Base-by-base conservation (phyloP, 345 rosid species). In the Murraya koenigii region DNA sequence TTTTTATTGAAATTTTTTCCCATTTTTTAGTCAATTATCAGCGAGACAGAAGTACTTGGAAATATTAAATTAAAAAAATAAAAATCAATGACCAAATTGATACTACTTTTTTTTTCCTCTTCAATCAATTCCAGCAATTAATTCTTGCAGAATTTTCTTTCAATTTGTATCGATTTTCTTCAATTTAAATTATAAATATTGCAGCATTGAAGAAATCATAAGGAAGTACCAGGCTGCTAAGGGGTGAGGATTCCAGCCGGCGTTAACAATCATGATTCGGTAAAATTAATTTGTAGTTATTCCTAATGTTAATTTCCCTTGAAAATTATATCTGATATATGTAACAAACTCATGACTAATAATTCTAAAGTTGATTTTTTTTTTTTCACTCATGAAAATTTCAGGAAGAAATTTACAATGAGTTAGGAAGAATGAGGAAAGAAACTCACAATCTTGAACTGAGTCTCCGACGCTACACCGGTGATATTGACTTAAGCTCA, bases 161-260 rank as follows among this genome's bases (percentile, higher is more conserved):
- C 49, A 44, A 4, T 13, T 44, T 44, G 49, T 3, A 44, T 44
- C 11, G 49, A 44, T 44, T 44, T 44, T 44, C 49, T 44, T 44
- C 49, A 44, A 44, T 44, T 44, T 52, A 15, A 52, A 15, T 17
- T 52, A 6, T 52, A 5, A 19, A 52, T 52, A 19, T 17, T 14
- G 83, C 87, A 82, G 87, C 77, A 77, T 85, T 73, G 78, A 80
- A 47, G 67, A 82, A 7, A 80, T 85, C 54, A 79, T 82, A 25
- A 65, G 76, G 30, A 80, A 52, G 80, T 85, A 82, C 55, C 68
- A 62, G 66, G 30, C 54, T 44, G 74, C 83, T 8, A 82, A 36
- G 85, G 85, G 19, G 26, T 25, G 61, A 79, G 77, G 8, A 77
- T 75, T 41, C 73, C 75, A 47, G 35, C 44, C 22, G 78, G 66